Conservation (phyloP, 139 green algal genomes). For the Microglena sp. region DNA sequence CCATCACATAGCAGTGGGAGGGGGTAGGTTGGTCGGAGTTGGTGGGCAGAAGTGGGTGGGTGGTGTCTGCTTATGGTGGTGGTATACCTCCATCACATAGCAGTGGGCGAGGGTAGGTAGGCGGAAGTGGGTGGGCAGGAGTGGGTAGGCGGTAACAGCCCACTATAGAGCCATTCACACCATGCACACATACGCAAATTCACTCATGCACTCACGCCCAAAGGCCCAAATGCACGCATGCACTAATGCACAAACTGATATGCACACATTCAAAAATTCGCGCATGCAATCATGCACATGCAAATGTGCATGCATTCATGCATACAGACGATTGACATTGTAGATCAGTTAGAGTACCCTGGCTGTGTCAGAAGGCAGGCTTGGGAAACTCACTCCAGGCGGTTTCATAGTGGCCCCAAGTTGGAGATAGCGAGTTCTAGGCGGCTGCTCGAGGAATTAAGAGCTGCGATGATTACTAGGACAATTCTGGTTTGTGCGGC, state of each 20-base stretch:
- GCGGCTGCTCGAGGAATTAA: neutral
- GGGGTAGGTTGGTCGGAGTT: neutral
- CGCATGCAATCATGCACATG: neutral
- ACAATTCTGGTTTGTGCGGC: conserved; percentile 42
- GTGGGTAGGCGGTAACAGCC: too few species aligned
- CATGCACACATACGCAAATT: neutral
- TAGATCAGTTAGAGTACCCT: too few species aligned
- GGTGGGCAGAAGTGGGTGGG: neutral
- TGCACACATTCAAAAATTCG: neutral
- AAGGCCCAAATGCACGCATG: neutral
- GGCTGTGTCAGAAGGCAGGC: too few species aligned
- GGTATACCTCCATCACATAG: neutral
- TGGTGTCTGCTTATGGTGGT: neutral
- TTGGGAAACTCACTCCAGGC: neutral
- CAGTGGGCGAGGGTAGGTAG: neutral
- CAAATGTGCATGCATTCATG: neutral
- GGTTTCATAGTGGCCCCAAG: conserved; percentile 7
- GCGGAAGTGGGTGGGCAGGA: too few species aligned
- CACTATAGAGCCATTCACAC: too few species aligned
- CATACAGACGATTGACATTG: conserved; percentile 1
- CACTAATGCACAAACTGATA: neutral
- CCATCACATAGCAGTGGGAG: neutral
- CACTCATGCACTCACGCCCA: neutral
- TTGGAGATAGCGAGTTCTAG: conserved; percentile 8
- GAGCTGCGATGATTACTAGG: conserved; percentile 6